Evolutionary conservation across 2,329 filamentous ascomycete species (phyloP), one percentile per base, ranked within the genome.

Genomic region (Fulvia fulva): DNA sequence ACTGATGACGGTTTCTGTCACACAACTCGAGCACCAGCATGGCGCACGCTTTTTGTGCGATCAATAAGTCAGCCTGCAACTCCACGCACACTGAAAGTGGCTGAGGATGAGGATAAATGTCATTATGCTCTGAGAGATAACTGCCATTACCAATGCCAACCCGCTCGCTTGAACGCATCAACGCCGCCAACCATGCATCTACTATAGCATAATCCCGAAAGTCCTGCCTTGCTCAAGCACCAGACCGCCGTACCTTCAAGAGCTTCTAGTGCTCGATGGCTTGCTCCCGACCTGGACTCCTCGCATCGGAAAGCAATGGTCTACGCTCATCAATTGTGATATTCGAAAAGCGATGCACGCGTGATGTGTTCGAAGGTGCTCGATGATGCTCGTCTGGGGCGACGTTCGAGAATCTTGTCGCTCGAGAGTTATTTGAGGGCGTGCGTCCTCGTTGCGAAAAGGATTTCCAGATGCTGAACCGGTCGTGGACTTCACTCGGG

Each of bases 301-400:
- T 16, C 2, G 19, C 23, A 9, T 54, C 43, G 6, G 56, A 37
- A 14, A 59, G 23, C 34, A 59, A 41, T 25, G 51, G 45, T n/a
- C 56, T 59, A 21, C 56, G 52, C 52, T 59, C 56, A 25, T 57
- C 55, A 19, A 28, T 22, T 23, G 47, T 28, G 14, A 32, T 23
- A 23, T 49, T 59, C 49, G 21, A 55, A 54, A 19, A 28, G 9
- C 37, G 34, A 26, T 23, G 21, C 51, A 22, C 16, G 16, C 51
- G 28, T 7, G 51, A 41, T 12, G 23, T 21, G 30, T 25, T 53
- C 11, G 51, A 53, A 25, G 34, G 34, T 19, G 28, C 34, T 14
- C 51, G 16, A n/a, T 41, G 37, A 19, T 41, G 52, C 45, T 59
- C 56, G 25, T 57, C 55, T n/a, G 47, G 37, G 16, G 47, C 37